Percentiles rank a stretch among this genome's conserved stretches.
Conservation (phyloP, 2,329 filamentous ascomycete species). For the Myriosclerotinia duriaeana region DNA sequence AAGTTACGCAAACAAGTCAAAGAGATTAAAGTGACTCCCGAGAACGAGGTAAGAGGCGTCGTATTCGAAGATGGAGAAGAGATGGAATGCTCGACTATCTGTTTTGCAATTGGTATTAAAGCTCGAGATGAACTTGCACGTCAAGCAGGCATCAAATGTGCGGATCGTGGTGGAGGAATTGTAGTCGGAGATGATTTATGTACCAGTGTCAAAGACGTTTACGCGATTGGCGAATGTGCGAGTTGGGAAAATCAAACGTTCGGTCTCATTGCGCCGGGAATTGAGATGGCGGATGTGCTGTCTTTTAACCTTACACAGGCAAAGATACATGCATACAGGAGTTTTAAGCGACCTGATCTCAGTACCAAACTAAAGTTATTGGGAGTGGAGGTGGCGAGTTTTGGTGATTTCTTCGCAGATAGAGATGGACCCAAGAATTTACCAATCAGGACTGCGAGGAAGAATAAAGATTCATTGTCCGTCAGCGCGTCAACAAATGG, state of each 20-base stretch:
- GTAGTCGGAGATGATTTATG: conserved; percentile 58
- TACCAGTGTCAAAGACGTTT: conserved; percentile 72
- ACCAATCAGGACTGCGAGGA: conserved; percentile 57
- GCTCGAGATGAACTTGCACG: conserved; percentile 75
- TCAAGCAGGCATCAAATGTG: conserved; percentile 68
- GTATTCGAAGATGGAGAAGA: conserved; percentile 77
- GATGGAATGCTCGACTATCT: conserved; percentile 77
- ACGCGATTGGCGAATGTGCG: conserved; percentile 87
- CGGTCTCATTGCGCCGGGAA: conserved; percentile 82
- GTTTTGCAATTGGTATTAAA: conserved; percentile 86
- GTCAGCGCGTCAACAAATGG: conserved; percentile 52
- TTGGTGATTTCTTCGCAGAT: conserved; percentile 92
- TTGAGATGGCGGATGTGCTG: conserved; percentile 91
- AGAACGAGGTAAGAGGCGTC: conserved; percentile 70
- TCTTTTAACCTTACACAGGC: conserved; percentile 89
- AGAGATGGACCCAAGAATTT: conserved; percentile 75
- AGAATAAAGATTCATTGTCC: conserved; percentile 44
- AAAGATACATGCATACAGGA: conserved; percentile 64
- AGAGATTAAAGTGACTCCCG: conserved; percentile 65
- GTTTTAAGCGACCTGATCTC: conserved; percentile 79
- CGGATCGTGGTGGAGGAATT: conserved; percentile 72
- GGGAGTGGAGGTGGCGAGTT: conserved; percentile 87
- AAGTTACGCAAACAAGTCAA: conserved; percentile 74
- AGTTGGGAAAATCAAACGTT: conserved; percentile 87
- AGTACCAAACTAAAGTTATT: conserved; percentile 90